Evolutionary conservation across 2,329 filamentous ascomycete species (phyloP).

Genomic region (Penicillium sp.): DNA sequence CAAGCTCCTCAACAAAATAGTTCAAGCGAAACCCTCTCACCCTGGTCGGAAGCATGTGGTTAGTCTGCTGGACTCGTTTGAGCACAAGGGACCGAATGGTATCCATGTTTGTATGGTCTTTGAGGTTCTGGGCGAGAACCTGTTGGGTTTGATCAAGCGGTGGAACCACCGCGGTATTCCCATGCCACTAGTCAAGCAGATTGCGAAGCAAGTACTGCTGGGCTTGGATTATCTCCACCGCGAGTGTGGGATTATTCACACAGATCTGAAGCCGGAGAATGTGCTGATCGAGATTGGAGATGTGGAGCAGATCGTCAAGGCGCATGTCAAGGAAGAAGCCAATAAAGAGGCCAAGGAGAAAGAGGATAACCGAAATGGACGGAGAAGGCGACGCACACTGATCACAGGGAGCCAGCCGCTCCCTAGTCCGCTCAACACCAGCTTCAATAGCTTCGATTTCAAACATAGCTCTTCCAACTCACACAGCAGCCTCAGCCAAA

Average conservation of each 20-base stretch:
- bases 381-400: constrained; percentile 82
- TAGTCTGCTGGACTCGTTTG: constrained; percentile 92
- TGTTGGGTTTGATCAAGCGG: constrained; percentile 91
- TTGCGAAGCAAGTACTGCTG: constrained; percentile 94
- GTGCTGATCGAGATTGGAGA: constrained; percentile 98
- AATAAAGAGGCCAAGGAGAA: constrained; percentile 77
- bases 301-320: constrained; percentile 97
- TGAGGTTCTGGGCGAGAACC: constrained; percentile 92
- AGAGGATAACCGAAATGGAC: constrained; percentile 87
- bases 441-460: constrained; percentile 74
- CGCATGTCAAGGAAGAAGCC: constrained; percentile 74
- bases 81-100: constrained; percentile 94
- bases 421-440: constrained; percentile 89
- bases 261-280: constrained; percentile 95
- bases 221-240: constrained; percentile 95
- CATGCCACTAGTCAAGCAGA: constrained; percentile 95
- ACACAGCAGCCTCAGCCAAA: constrained; percentile 76
- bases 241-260: constrained; percentile 98
- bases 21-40: constrained; percentile 90
- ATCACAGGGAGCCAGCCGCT: constrained; percentile 97
- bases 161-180: constrained; percentile 98
- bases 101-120: constrained; percentile 99
- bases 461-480: constrained; percentile 61
- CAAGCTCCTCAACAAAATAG: constrained; percentile 94
- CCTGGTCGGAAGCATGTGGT: constrained; percentile 94